Conservation (phyloP, 371 early-diverging fungal species). For the Umbelopsis sp. region DNA sequence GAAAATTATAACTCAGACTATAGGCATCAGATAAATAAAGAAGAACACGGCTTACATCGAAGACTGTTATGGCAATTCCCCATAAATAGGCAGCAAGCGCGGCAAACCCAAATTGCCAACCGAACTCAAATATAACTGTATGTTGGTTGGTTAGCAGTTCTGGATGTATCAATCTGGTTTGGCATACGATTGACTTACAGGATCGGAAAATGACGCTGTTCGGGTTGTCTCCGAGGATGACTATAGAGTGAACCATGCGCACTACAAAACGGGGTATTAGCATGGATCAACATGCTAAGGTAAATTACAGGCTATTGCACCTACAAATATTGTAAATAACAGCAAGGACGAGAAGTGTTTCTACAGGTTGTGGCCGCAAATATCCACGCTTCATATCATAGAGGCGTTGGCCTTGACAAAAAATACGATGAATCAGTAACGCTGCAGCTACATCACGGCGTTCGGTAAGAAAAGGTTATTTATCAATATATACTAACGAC, state of each 20-base stretch:
- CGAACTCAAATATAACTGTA: conserved; percentile 40
- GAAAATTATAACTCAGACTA: background rate
- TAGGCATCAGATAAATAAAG: background rate
- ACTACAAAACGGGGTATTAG: conserved; percentile 24
- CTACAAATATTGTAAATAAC: conserved; percentile 35
- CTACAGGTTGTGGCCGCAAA: conserved; percentile 44
- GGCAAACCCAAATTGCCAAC: conserved; percentile 45
- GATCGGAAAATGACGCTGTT: conserved; percentile 30
- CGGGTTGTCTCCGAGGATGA: conserved; percentile 28
- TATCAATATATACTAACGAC: no score
- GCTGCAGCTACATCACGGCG: conserved; percentile 18
- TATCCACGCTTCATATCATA: conserved; percentile 32
- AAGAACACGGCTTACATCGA: conserved; percentile 30
- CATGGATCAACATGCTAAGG: background rate
- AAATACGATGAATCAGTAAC: conserved; percentile 30
- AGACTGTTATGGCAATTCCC: conserved; percentile 46
- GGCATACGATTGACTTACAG: conserved; percentile 24
- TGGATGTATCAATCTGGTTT: background rate
- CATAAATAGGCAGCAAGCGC: conserved; percentile 42
- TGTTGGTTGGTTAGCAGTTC: background rate
- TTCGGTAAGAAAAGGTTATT: background rate
- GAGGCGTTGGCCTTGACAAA: conserved; percentile 27
- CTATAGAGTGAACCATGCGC: conserved; percentile 32
- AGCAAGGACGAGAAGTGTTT: conserved; percentile 38
- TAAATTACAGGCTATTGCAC: conserved; percentile 3